A percentile compares a stretch with the other conserved stretches of the same genome.
These are phyloP conservation scores for Cajanus cajan DNA, from an alignment of 306 rosid genomes.

Conservation along the genomic window DNA sequence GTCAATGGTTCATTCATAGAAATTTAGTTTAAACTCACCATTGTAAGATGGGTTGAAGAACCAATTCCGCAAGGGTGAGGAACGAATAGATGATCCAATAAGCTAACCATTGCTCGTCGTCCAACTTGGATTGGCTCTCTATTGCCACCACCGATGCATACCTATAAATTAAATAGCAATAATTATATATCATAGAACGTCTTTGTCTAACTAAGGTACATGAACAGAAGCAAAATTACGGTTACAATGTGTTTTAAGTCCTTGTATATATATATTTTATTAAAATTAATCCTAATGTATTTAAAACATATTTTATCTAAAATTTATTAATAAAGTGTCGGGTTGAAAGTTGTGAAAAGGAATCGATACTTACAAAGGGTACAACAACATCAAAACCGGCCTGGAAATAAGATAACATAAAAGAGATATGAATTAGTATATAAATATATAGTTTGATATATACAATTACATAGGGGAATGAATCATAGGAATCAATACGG, in stretches of 20 bases:
- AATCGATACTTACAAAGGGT: conserved; percentile 71
- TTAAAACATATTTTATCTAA: background rate
- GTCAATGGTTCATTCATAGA: background rate
- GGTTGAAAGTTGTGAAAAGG: background rate
- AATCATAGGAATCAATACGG: background rate
- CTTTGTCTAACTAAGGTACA: too few relatives aligned
- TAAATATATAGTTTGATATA: too few relatives aligned
- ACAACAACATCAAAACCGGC: conserved; percentile 72
- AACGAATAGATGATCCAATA: conserved; percentile 94
- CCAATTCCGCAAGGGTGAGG: conserved; percentile 81
- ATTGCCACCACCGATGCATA: conserved; percentile 94
- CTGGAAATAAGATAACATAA: conserved; percentile 35
- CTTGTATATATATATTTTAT: too few relatives aligned
- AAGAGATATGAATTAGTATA: background rate
- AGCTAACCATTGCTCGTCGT: conserved; percentile 94
- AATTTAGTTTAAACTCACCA: conserved; percentile 42
- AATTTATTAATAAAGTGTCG: background rate
- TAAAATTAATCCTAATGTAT: too few relatives aligned
- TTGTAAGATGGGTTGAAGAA: conserved; percentile 59
- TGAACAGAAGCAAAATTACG: too few relatives aligned
- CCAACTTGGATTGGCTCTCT: conserved; percentile 69
- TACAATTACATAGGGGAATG: background rate
- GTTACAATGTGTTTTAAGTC: too few relatives aligned
- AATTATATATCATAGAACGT: background rate
- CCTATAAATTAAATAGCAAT: conserved; percentile 27